A percentile compares a stretch with the other conserved stretches of the same genome.
These are phyloP conservation scores for Monsonia emarginata DNA, from an alignment of 441 rosid species.

Conservation along the genomic window DNA sequence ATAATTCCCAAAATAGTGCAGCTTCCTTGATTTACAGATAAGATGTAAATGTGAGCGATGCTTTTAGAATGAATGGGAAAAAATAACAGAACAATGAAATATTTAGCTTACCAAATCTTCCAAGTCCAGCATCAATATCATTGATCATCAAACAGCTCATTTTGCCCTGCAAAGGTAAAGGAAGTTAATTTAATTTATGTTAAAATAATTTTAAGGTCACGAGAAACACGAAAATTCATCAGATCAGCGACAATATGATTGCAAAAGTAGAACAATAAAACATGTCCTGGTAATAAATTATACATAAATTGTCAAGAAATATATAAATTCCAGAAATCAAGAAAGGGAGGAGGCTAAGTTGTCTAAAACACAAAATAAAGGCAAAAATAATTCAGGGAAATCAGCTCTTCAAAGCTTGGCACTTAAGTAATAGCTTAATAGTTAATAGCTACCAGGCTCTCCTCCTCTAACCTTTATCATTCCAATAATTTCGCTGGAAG, in stretches of 20 bases:
- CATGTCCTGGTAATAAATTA: not conserved
- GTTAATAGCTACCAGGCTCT: not conserved
- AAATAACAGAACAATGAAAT: not conserved
- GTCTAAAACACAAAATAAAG: not conserved
- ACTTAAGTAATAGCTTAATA: not conserved
- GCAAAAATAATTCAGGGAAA: not conserved
- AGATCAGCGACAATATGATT: not conserved
- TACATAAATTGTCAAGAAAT: not conserved
- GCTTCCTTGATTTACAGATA: not conserved
- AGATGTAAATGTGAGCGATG: not conserved
- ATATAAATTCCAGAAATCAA: not conserved
- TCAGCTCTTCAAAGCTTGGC: not conserved
- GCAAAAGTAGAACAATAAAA: not conserved
- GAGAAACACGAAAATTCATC: conserved; percentile 7
- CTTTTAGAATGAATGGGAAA: not conserved
- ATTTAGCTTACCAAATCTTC: conserved; percentile 73
- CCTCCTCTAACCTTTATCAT: not conserved
- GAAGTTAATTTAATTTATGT: conserved; percentile 14
- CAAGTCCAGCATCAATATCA: conserved; percentile 94
- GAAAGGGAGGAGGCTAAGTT: not conserved
- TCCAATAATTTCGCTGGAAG: not conserved
- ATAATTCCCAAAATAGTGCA: not conserved
- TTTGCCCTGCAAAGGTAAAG: conserved; percentile 58
- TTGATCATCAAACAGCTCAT: conserved; percentile 94
- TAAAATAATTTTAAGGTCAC: conserved; percentile 11